Evolutionary conservation across 192 early-diverging fungal genomes (phyloP), one percentile per base, ranked within the genome.

Genomic region (Coemansia sp.): DNA sequence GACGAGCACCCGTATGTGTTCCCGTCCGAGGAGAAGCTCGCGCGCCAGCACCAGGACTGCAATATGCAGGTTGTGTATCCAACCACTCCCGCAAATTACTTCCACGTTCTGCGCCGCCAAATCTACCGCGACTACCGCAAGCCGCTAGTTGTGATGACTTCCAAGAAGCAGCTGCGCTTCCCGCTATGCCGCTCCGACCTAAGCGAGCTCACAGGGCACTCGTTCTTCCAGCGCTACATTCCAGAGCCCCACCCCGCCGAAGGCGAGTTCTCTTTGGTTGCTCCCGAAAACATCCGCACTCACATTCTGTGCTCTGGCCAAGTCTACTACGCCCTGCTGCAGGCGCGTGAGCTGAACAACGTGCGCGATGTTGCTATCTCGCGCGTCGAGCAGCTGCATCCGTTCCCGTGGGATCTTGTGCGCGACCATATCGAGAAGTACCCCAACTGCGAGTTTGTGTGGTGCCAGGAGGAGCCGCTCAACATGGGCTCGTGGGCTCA

Each of bases 1-100:
- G 92, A 97, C 76, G 92, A 98, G 68, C 87, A 98, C 68, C 96
- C 94, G 14, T 89, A 89, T 76, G 68, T 80, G 35, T 92, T 80
- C 80, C 90, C 90, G 3, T 67, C 84, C 10, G 76, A 81, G 12
- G 90, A 91, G 69, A 88, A 90, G 71, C 65, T 90, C 42, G 79
- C 91, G 19, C 85, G 96, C 39, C 94, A 96, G 80, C 93, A 95
- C 68, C 96, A 97, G 79, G 94, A 97, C 76, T 93, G 91, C 81
- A 98, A 94, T 84, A 93, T 96, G 87, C 93, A 95, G 82, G 89
- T 98, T 12, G 87, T 94, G 11, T 94, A 96, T 83, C 88, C 90
- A 45, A 89, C 93, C n/a, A 95, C 94, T 13, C 96, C 96, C n/a
- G 84, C 89, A 58, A 95, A 98, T 74, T 96, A 93, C 83, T 98